phyloP scores from a whole-genome alignment of 768 basidiomycete species.

The Collybia mongolica region DNA sequence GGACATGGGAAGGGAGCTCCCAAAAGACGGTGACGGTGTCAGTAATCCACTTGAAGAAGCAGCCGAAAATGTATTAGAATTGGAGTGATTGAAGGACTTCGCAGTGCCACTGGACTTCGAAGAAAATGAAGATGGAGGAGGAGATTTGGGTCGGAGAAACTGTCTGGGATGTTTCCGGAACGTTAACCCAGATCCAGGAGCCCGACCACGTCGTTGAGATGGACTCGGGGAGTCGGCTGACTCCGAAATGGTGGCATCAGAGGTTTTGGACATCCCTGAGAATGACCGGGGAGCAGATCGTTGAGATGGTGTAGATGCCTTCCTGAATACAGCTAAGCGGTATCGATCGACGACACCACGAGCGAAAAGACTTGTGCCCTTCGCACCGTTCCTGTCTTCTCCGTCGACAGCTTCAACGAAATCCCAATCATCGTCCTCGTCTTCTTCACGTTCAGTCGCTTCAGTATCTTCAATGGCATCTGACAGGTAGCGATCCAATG shows the following conservation, averaged over 20 bases:
- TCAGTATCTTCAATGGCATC: constrained; percentile 51
- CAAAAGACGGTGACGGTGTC: constrained; percentile 62
- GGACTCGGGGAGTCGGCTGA: constrained; percentile 44
- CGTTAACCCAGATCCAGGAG: constrained; percentile 50
- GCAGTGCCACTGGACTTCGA: constrained; percentile 37
- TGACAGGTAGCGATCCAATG: constrained; percentile 70
- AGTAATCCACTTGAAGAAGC: constrained; percentile 49
- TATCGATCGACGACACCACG: constrained; percentile 92
- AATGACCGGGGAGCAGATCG: constrained; percentile 40
- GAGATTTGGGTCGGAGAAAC: constrained; percentile 74
- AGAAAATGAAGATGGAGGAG: constrained; percentile 44
- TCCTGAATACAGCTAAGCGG: constrained; percentile 81
- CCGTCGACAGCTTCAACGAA: constrained; percentile 77
- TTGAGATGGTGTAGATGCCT: constrained; percentile 65
- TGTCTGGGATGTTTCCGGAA: constrained; percentile 73
- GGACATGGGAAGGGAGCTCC: constrained; percentile 40
- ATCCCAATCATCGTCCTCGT: constrained; percentile 91
- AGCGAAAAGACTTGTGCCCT: constrained; percentile 80
- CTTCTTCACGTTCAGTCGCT: constrained; percentile 47
- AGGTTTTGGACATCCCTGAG: constrained; percentile 59
- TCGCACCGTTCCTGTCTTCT: constrained; percentile 82
- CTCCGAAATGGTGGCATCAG: constrained; percentile 40
- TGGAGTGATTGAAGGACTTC: constrained; percentile 38
- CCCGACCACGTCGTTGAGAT: constrained; percentile 65
- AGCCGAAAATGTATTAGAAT: constrained; percentile 46